Conservation (phyloP, 2,329 filamentous ascomycete genomes). For the Pseudogymnoascus sp. region DNA sequence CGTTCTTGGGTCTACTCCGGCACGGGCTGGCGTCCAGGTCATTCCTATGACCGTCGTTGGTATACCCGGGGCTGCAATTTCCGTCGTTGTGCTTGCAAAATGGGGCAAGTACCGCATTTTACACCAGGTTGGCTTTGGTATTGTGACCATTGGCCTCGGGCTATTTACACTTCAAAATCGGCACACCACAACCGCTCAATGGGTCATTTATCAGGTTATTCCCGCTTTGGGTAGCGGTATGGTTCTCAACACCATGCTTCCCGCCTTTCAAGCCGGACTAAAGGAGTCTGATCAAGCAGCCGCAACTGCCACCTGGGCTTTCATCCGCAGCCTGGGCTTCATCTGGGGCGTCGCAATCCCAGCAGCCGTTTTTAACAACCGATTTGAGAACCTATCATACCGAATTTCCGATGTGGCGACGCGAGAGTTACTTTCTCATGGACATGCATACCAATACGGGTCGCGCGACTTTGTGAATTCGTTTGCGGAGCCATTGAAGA, state of each 20-base stretch:
- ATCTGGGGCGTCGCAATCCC: constrained; percentile 30
- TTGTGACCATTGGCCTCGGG: constrained; percentile 23
- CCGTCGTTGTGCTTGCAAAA: background rate
- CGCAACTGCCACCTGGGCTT: background rate
- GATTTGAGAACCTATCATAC: background rate
- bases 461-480: constrained; percentile 5
- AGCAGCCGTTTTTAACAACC: constrained; percentile 4
- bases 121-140: background rate
- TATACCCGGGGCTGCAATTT: background rate
- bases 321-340: constrained; percentile 36
- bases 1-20: background rate
- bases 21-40: background rate
- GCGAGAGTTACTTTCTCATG: background rate
- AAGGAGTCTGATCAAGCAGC: constrained; percentile 28
- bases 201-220: constrained; percentile 37
- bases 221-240: constrained; percentile 35
- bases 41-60: background rate
- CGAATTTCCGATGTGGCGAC: background rate
- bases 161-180: constrained; percentile 33
- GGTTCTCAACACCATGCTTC: constrained; percentile 33
- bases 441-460: background rate
- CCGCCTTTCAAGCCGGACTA: constrained; percentile 36
- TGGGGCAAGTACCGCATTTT: background rate
- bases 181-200: constrained; percentile 30
- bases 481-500: background rate